phyloP scores from a whole-genome alignment of 331 rosid species.

The Malus hybrid region DNA sequence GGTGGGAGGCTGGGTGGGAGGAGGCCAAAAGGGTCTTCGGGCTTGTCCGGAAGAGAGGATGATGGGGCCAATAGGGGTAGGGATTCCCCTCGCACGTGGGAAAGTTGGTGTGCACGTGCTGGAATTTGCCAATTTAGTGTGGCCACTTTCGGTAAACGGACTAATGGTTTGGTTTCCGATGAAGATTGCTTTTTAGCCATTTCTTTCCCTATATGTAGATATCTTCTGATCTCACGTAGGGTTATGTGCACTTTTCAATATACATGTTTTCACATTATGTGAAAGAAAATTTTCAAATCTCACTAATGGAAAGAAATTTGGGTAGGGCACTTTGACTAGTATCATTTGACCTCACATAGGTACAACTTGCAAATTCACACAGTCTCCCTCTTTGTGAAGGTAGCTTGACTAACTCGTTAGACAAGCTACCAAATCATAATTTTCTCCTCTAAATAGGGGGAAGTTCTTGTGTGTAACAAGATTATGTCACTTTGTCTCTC shows the following conservation, averaged over 20 bases:
- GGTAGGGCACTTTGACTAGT: no score
- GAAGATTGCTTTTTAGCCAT: background rate
- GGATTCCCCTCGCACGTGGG: background rate
- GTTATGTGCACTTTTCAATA: no score
- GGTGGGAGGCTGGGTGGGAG: constrained; percentile 5
- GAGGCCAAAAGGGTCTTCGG: constrained; percentile 1
- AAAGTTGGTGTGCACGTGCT: background rate
- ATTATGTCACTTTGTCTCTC: no score
- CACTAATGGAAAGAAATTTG: no score
- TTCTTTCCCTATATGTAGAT: background rate
- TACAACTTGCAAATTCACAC: no score
- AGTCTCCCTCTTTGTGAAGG: fast-evolving
- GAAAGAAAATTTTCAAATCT: no score
- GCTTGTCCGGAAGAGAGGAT: background rate
- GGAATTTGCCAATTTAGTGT: background rate
- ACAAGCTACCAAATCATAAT: no score
- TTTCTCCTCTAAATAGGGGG: no score
- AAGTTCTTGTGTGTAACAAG: no score
- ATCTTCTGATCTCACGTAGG: fast-evolving
- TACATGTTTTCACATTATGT: no score
- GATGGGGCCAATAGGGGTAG: background rate
- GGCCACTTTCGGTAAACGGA: background rate
- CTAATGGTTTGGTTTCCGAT: background rate
- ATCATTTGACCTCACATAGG: fast-evolving
- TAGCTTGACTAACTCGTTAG: background rate